These are phyloP conservation scores for Curvularia lunata DNA, from an alignment of 2,329 filamentous ascomycete genomes.

Conservation along the genomic window DNA sequence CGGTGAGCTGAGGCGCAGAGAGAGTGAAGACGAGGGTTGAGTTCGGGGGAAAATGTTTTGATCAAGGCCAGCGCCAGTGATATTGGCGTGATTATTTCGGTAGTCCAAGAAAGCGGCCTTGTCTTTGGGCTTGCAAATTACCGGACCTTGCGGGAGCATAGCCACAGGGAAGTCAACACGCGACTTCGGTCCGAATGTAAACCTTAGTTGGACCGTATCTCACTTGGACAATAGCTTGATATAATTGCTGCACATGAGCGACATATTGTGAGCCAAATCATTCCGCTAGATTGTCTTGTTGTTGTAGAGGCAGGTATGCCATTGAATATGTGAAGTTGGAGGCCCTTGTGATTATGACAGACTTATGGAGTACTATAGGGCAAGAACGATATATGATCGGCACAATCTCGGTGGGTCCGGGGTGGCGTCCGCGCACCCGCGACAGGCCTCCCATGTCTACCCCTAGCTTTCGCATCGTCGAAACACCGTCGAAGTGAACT, in stretches of 20 bases:
- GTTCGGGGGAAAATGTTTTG: background rate
- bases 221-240: background rate
- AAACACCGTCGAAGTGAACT: constrained; percentile 4
- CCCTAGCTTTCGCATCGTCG: constrained; percentile 4
- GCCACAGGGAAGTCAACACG: background rate
- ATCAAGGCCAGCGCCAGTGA: background rate
- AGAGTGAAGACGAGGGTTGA: background rate
- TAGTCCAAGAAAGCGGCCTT: background rate
- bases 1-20: background rate
- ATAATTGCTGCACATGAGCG: background rate
- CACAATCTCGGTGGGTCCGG: background rate
- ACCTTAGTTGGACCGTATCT: constrained; percentile 1
- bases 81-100: background rate
- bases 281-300: background rate
- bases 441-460: background rate
- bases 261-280: background rate
- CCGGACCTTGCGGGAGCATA: background rate
- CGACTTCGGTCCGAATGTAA: constrained; percentile 7
- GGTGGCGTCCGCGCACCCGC: background rate
- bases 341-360: background rate
- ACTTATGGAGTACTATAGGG: background rate
- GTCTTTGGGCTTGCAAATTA: background rate
- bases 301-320: background rate
- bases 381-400: background rate
- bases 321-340: background rate